Evolutionary conservation across 768 basidiomycete species (phyloP).

Genomic region (Amanita jacksonii): DNA sequence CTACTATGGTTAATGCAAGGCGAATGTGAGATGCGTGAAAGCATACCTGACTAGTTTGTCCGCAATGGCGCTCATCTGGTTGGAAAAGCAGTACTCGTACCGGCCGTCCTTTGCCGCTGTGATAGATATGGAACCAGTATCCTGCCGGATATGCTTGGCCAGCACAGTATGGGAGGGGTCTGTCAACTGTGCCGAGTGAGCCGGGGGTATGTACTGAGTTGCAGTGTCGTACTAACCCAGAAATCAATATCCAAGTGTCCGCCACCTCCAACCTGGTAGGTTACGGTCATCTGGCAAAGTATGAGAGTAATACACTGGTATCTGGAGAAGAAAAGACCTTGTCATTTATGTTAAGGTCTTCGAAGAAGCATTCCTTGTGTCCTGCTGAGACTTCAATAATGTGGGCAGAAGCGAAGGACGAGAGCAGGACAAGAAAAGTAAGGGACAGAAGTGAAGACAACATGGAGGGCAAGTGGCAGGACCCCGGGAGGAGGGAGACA

Average conservation of each 20-base stretch:
- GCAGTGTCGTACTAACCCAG: constrained; percentile 47
- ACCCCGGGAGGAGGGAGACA: neutral
- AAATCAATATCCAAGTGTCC: constrained; percentile 98
- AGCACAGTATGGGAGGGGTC: constrained; percentile 65
- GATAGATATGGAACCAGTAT: constrained; percentile 82
- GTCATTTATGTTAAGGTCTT: constrained; percentile 87
- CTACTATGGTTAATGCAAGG: constrained; percentile 26
- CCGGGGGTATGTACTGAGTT: constrained; percentile 10
- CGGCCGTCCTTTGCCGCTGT: constrained; percentile 84
- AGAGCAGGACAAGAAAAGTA: constrained; percentile 30
- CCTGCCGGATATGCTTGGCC: constrained; percentile 75
- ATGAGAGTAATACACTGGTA: neutral
- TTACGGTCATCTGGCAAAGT: constrained; percentile 84
- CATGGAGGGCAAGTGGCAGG: neutral
- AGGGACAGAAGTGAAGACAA: constrained; percentile 21
- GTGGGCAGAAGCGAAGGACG: constrained; percentile 45
- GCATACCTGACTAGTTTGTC: constrained; percentile 90
- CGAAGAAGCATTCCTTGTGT: constrained; percentile 92
- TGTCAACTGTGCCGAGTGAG: constrained; percentile 44
- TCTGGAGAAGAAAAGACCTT: constrained; percentile 40
- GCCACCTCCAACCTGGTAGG: constrained; percentile 97
- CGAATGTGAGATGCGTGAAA: neutral
- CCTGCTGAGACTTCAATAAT: constrained; percentile 68
- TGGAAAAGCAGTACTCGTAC: constrained; percentile 96
- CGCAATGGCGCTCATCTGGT: constrained; percentile 94